Conservation (phyloP, 1,139 yeast species). For the Kodamaea alishanica region DNA sequence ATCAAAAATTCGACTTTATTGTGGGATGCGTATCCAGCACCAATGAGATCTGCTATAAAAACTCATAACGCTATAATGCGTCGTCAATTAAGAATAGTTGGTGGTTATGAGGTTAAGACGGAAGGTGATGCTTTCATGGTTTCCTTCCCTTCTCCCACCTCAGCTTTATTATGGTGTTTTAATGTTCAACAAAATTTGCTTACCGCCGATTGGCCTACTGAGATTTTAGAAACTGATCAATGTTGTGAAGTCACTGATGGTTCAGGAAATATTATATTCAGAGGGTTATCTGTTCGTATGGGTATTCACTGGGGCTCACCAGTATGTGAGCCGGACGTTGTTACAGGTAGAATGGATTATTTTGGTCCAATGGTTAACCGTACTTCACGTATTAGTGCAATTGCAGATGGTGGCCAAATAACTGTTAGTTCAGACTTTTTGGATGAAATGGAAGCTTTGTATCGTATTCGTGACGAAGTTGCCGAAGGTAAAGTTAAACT, state of each 20-base stretch:
- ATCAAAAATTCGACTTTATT: conserved; percentile 88
- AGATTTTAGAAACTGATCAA: conserved; percentile 78
- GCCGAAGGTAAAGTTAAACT: conserved; percentile 36
- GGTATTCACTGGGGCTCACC: conserved; percentile 99
- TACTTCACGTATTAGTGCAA: conserved; percentile 88
- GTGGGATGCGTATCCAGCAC: conserved; percentile 92
- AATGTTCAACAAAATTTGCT: conserved; percentile 83
- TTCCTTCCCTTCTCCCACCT: conserved; percentile 90
- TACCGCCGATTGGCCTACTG: conserved; percentile 92
- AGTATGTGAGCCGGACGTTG: conserved; percentile 91
- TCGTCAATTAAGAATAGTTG: conserved; percentile 83
- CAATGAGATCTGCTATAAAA: conserved; percentile 96
- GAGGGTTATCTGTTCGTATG: conserved; percentile 95
- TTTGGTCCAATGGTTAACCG: conserved; percentile 98
- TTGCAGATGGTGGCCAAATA: conserved; percentile 98
- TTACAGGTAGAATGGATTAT: conserved; percentile 96
- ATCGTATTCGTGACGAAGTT: conserved; percentile 49
- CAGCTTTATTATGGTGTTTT: conserved; percentile 92
- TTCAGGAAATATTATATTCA: conserved; percentile 58
- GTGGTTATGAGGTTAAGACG: conserved; percentile 97
- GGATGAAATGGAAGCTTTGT: conserved; percentile 62
- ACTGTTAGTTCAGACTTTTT: conserved; percentile 80
- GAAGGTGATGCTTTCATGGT: conserved; percentile 99
- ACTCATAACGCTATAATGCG: conserved; percentile 94
- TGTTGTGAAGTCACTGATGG: conserved; percentile 81